A percentile compares a stretch with the other conserved stretches of the same genome.
Conservation (phyloP, 441 rosid species). For the Isatis lusitanica region DNA sequence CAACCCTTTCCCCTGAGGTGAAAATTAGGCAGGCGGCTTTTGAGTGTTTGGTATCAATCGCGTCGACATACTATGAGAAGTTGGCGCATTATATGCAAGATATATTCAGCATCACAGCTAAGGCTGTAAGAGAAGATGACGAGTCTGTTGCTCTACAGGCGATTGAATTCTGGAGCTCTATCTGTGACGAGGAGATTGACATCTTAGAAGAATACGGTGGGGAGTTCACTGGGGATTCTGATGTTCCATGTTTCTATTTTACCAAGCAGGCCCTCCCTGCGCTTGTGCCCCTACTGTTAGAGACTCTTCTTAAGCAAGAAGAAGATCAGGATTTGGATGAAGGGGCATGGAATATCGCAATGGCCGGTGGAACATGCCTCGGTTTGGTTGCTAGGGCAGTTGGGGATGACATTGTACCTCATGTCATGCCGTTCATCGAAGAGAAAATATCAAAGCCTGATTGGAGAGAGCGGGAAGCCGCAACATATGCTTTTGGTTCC, state of each 20-base stretch:
- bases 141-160: conserved; percentile 79
- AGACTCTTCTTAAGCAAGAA: conserved; percentile 71
- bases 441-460: conserved; percentile 71
- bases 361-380: conserved; percentile 89
- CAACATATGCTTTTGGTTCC: conserved; percentile 83
- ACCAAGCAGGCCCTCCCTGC: conserved; percentile 74
- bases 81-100: conserved; percentile 63
- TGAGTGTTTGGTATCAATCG: conserved; percentile 76
- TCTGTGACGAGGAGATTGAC: conserved; percentile 81
- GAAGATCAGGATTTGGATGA: conserved; percentile 81
- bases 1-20: conserved; percentile 62
- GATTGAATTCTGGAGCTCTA: conserved; percentile 77
- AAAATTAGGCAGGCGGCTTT: conserved; percentile 77
- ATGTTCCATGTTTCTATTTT: conserved; percentile 63
- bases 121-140: conserved; percentile 71
- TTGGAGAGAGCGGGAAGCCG: conserved; percentile 84
- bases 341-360: conserved; percentile 75
- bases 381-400: conserved; percentile 77
- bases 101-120: conserved; percentile 66
- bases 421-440: conserved; percentile 75
- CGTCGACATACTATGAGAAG: conserved; percentile 76
- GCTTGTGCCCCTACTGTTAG: conserved; percentile 62
- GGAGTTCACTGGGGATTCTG: conserved; percentile 62
- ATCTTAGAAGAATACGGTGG: conserved; percentile 70
- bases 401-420: conserved; percentile 74